A percentile compares a stretch with the other conserved stretches of the same genome.
Evolutionary conservation across 768 basidiomycete genomes (phyloP).

Genomic region (Clavaria fumosa): DNA sequence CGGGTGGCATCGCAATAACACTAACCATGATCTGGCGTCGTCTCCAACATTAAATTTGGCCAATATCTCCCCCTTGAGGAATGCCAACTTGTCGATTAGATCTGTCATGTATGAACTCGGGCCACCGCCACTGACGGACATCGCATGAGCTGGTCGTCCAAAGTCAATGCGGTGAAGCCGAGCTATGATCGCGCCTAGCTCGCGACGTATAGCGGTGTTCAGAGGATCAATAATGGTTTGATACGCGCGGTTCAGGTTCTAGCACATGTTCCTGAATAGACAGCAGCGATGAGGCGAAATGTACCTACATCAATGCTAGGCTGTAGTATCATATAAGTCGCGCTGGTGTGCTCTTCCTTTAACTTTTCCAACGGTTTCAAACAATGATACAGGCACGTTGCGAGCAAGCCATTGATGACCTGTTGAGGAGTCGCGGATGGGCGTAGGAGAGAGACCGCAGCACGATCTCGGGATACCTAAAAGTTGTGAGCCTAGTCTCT

Average conservation of each 20-base stretch:
- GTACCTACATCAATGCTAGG: constrained; percentile 41
- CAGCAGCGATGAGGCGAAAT: constrained; percentile 2
- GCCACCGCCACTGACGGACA: constrained; percentile 43
- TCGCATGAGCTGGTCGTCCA: constrained; percentile 52
- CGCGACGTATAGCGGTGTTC: constrained; percentile 56
- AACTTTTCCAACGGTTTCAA: constrained; percentile 54
- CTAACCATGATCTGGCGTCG: constrained; percentile 56
- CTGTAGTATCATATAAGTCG: constrained; percentile 37
- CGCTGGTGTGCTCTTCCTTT: constrained; percentile 48
- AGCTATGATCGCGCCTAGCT: constrained; percentile 63
- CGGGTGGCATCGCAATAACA: constrained; percentile 2
- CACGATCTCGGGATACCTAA: constrained; percentile 64
- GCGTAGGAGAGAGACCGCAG: constrained; percentile 59
- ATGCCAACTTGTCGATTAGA: constrained; percentile 72
- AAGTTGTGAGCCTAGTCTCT: not conserved
- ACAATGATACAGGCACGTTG: constrained; percentile 66
- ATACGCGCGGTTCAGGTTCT: constrained; percentile 40
- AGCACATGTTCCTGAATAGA: constrained; percentile 2
- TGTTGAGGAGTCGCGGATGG: constrained; percentile 71
- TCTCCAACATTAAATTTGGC: constrained; percentile 59
- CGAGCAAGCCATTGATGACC: constrained; percentile 57
- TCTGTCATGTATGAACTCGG: constrained; percentile 87
- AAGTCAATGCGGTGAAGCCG: constrained; percentile 80
- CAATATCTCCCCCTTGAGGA: constrained; percentile 67
- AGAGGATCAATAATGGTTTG: constrained; percentile 48